Evolutionary conservation across 31 red algal genomes (phyloP), one percentile per base, ranked within the genome.

Genomic region (Odonthalia washingtoniensis): DNA sequence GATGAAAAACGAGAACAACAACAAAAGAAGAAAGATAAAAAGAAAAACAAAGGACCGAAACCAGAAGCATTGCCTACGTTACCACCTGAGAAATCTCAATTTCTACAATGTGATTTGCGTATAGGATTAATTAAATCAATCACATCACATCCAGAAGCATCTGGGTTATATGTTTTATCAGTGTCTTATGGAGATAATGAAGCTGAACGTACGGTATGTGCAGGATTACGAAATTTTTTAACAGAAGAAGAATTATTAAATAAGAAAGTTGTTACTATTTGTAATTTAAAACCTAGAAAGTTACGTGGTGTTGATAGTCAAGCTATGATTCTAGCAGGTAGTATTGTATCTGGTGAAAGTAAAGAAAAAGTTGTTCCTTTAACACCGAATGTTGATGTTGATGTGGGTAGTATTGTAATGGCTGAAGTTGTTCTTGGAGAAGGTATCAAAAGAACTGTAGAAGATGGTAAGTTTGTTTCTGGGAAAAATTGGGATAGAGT

Each of bases 311-410:
- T 95, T 44, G 70, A 52, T 3, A 95, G 92, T 72, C 82, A 89
- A 26, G 92, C 87, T 28, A 95, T 95, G 92, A 61, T 89, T 31
- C 75, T 95, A n/a, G 92, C 92, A 5, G 92, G 92, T 24, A 88
- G 84, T 46, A 75, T 88, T 44, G 74, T 74, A 26, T 79, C 84
- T 1, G 80, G 65, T 14, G 78, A 85, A 9, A 85, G 92, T 17
- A 89, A 92, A 72, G 82, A 92, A 57, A 82, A 62, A 4, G 90
- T 92, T 17, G 81, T 83, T 26, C 85, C 86, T 2, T 37, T 89
- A n/a, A 46, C 41, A 3, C 74, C 86, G 2, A 78, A 84, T 3
- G 44, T 41, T 21, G 80, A 32, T 6, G 84, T 80, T 39, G 40
- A 18, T 26, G 85, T 53, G 35, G 85, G 92, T 21, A 61, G 70